Conservation (phyloP, 1,139 yeast species). For the Taphrina sp. region DNA sequence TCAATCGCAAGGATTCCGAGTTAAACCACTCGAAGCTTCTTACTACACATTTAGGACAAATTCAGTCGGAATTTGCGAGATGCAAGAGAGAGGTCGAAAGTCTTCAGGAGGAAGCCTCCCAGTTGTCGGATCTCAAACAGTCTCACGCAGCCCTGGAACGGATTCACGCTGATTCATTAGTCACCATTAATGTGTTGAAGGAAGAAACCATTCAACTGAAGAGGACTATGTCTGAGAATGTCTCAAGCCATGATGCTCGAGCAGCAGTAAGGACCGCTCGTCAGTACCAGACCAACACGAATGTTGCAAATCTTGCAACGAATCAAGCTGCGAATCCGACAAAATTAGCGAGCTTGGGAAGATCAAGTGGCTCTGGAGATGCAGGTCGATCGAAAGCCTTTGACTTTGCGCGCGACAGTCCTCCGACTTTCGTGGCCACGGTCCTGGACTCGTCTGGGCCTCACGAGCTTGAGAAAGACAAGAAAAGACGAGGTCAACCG, state of each 20-base stretch:
- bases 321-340: not conserved
- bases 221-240: not conserved
- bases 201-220: not conserved
- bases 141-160: not conserved
- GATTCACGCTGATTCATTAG: not conserved
- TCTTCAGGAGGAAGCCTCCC: not conserved
- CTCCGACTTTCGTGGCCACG: not conserved
- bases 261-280: not conserved
- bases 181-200: not conserved
- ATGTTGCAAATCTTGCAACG: not conserved
- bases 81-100: not conserved
- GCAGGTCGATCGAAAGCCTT: constrained; percentile 1
- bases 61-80: too few species aligned
- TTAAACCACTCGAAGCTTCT: not conserved
- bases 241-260: too few species aligned
- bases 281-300: too few species aligned
- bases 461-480: constrained; percentile 1
- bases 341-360: constrained; percentile 2
- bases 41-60: not conserved
- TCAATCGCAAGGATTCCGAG: not conserved
- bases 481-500: constrained; percentile 4
- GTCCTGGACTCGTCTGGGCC: not conserved
- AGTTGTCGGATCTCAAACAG: not conserved
- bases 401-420: constrained; percentile 14
- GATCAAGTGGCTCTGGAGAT: constrained; percentile 10